Evolutionary conservation across 179 eudicot species (phyloP), one percentile per base, ranked within the genome.

Genomic region (Silene vulgaris): DNA sequence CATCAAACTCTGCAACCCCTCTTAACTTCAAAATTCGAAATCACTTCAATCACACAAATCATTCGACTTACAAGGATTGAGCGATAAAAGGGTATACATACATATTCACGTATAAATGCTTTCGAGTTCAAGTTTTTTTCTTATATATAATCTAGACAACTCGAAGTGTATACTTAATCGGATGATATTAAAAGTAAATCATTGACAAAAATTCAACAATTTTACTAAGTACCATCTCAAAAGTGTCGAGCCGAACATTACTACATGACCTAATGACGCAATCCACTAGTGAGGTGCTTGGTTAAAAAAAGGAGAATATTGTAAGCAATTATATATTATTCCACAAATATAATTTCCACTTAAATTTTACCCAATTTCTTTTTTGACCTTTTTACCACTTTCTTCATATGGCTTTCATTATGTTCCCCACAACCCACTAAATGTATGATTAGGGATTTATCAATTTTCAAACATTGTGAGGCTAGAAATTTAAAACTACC

Each of bases 361-460:
- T 8, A 20, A 48, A 4, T 45, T 45, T 48, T 69, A 40, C 56
- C 72, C 72, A 40, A 40, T 68, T 30, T 50, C 72, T 1, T 30
- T 11, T 40, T 19, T 8, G 20, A 66, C 12, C 54, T 40, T 68
- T 37, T 23, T 68, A 20, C 72, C n/a, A 68, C 28, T 50, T 50
- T 70, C 61, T 70, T 70, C 20, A 20, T 70, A 45, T 70, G 20
- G 35, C 59, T 70, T 50, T 70, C 26, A 45, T 70, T 70, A 70
- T 70, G 72, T 50, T 68, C 48, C 56, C 72, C 56, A 66, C 70
- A 66, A 66, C 9, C 70, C 50, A 43, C 5, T 66, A 32, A 6
- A 17, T 66, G 23, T 63, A 63, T 32, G 9, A 40, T 19, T 40
- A 40, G 17, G 72, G 56, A 19, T 40, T 68, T 68, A 37, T 40